Base-by-base conservation (phyloP, 2,329 filamentous ascomycete genomes). In the Sporothrix mexicana region DNA sequence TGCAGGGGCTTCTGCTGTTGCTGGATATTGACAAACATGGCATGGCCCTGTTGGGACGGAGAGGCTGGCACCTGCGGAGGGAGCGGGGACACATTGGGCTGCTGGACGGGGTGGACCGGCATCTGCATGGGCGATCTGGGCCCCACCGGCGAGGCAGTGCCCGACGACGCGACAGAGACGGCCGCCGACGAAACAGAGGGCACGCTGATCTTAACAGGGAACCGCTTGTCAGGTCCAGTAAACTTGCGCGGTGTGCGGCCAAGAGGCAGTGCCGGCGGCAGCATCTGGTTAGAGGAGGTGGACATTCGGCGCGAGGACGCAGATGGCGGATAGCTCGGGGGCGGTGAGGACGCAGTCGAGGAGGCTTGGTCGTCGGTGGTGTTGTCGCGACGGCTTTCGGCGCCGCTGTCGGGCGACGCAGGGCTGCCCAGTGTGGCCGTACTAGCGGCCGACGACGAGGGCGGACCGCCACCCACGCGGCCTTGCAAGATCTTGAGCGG, bases 131-230 rank as follows among this genome's bases (percentile, higher is more conserved):
- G 73, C 15, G 73, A 73, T 9, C 51, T 20, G 7, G 69, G 71
- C 1, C 62, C 59, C 6, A 45, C 69, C 8, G 64, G 71, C 73
- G 53, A 72, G 0, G 61, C 15, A 17, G 75, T n/a, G 71, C 72
- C 73, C 69, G 64, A 47, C 36, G 57, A 51, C 25, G 73, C 47
- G 7, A 61, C 53, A 3, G 70, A 45, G 7, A 25, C 73, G 9
- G 53, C 49, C 12, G 72, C 20, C 41, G 68, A 66, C 20, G 69
- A 73, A 68, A 72, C 72, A 75, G 74, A 78, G 59, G 77, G 74
- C 41, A 78, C 76, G 80, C 83, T 86, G 77, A 90, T 82, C 79
- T 87, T 88, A 77, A 91, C 85, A 71, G 89, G 89, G 77, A 91
- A 91, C 72, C 89, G 84, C 79, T 86, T 89, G 75, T 87, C 87